Evolutionary conservation across 2,329 filamentous ascomycete species (phyloP).

Genomic region (Hymenoscyphus albidus): DNA sequence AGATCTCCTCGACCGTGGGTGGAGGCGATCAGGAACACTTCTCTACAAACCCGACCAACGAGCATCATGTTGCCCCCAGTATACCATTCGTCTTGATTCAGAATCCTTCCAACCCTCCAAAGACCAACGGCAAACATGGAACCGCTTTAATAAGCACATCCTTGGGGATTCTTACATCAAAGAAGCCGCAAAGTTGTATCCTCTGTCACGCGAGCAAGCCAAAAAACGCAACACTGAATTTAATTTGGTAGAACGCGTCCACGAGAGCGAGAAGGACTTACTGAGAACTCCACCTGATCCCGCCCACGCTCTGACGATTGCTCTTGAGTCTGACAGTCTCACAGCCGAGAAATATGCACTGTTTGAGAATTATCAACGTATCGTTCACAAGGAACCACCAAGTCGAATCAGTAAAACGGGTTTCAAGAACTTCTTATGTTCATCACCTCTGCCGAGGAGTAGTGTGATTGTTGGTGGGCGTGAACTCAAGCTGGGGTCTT

Average conservation of each 20-base stretch:
- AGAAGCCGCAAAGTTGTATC: slow-evolving; percentile 60
- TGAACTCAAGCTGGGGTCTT: slow-evolving; percentile 62
- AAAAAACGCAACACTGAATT: slow-evolving; percentile 65
- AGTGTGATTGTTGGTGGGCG: slow-evolving; percentile 48
- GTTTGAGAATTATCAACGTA: slow-evolving; percentile 70
- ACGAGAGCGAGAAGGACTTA: slow-evolving; percentile 56
- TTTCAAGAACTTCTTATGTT: slow-evolving; percentile 71
- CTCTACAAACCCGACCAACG: slow-evolving; percentile 76
- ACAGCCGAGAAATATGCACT: slow-evolving; percentile 72
- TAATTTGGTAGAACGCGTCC: slow-evolving; percentile 61
- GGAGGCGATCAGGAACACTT: slow-evolving; percentile 68
- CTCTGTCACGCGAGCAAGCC: slow-evolving; percentile 62
- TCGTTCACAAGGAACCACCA: slow-evolving; percentile 66
- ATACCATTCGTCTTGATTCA: slow-evolving; percentile 72
- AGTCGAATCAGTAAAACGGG: slow-evolving; percentile 55
- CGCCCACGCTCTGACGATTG: slow-evolving; percentile 64
- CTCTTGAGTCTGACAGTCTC: slow-evolving; percentile 65
- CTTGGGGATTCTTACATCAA: slow-evolving; percentile 65
- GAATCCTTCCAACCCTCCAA: slow-evolving; percentile 60
- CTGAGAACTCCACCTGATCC: slow-evolving; percentile 56
- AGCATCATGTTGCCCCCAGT: slow-evolving; percentile 87
- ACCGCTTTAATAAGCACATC: slow-evolving; percentile 71
- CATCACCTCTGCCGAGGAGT: slow-evolving; percentile 54
- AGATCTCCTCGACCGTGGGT: slow-evolving; percentile 67
- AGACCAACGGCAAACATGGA: slow-evolving; percentile 71